Evolutionary conservation across 192 early-diverging fungal species (phyloP), one percentile per base, ranked within the genome.

Genomic region (Linnemannia elongata): DNA sequence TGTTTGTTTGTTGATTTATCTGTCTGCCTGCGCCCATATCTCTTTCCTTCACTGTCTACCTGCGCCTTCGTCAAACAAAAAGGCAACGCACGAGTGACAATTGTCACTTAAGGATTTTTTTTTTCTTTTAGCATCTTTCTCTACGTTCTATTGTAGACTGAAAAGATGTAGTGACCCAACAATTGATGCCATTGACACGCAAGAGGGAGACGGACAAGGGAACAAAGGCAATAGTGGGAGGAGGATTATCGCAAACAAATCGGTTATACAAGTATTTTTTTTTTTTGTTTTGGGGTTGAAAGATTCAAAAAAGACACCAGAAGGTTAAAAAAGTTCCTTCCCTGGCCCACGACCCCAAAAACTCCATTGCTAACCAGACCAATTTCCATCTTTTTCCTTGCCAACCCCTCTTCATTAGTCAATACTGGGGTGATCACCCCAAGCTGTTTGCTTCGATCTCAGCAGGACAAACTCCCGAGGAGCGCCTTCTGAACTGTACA

Each of bases 401-500:
- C 74, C 20, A 38, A 12, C 8, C n/a, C n/a, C n/a, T 6, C 35
- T 33, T 15, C 36, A 82, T 30, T 75, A 93, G 92, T 72, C 89
- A 90, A 69, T 93, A 91, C 81, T 93, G 92, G 92, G 88, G 89
- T 69, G 89, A 92, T 39, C 90, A 90, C 74, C 92, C 92, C 20
- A 88, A 93, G 63, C 83, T 91, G 24, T 90, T 97, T 79, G 92
- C 93, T 0, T 91, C 91, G 38, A 94, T 97, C 69, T 87, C 93
- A 47, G 83, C 92, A 57, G 92, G 91, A 30, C 77, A 74, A 8
- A 89, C 89, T 39, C 80, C 93, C 35, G 92, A 91, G 73, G 94
- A 95, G 41, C 92, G 95, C 45, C 93, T 96, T 86, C 84, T 94
- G 80, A 92, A 89, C 35, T 93, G 93, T n/a, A 89, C 94, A n/a